Evolutionary conservation across 164 flowering plant genomes (phyloP), one percentile per base, ranked within the genome.

Genomic region (Vitis labrusca): DNA sequence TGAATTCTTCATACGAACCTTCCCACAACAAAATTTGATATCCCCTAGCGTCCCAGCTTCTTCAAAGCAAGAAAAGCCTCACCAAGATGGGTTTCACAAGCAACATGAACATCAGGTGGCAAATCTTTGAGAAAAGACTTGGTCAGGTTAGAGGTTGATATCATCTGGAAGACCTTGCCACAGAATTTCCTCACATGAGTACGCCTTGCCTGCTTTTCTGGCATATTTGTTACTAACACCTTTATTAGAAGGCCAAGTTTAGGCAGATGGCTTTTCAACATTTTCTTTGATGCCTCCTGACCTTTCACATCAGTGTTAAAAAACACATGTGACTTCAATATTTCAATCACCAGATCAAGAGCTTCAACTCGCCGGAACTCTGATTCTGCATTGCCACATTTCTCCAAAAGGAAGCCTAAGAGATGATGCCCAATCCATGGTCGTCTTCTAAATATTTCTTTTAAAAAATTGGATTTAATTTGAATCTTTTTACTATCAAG

Each of bases 281-380:
- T 58, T 64, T 84, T 80, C 74, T 74, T 71, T 50, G 77, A 64
- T 29, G 50, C 69, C 16, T 74, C 81, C 0, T 70, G 63, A 14
- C 53, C 74, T 27, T 63, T 76, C 62, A 64, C 81, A 16, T 75
- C 81, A 8, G 69, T 60, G 54, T 50, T 77, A 3, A 61, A 56
- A n/a, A 90, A 71, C 60, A 77, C 72, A 63, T 73, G 49, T 8
- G 86, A 78, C 79, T 83, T 91, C 75, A 91, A 51, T 32, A 90
- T 73, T 69, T 81, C 90, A 3, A 61, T 72, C 10, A 93, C 79
- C 74, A 91, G 37, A 37, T 85, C 91, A 50, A 95, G 91, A 1
- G 89, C 92, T 72, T 90, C 93, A n/a, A 88, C 80, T 64, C 77
- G 85, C n/a, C 99, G 83, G 57, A 81, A 90, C 63, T 85, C 91